A percentile compares a stretch with the other conserved stretches of the same genome.
Conservation (phyloP, 2,329 filamentous ascomycete species). For the Aaosphaeria arxii region DNA sequence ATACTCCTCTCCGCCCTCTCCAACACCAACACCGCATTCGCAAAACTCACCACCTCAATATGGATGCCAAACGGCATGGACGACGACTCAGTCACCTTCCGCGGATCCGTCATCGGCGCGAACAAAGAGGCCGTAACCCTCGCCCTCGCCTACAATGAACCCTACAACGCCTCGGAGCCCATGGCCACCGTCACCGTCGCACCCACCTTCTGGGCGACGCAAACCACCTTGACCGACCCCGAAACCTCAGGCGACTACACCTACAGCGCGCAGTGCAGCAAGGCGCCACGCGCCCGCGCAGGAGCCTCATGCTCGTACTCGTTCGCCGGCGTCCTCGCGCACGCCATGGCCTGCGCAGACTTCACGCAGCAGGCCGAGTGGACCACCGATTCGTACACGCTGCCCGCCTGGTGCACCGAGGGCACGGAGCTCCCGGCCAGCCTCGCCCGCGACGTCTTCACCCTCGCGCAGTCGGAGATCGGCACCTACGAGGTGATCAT, state of each 20-base stretch:
- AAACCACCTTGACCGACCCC: conserved; percentile 2
- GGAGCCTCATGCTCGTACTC: conserved; percentile 2
- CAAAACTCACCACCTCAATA: conserved; percentile 25
- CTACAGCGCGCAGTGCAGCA: conserved; percentile 1
- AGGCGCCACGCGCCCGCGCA: neutral
- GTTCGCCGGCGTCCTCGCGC: too few relatives aligned
- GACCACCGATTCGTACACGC: too few relatives aligned
- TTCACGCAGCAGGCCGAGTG: too few relatives aligned
- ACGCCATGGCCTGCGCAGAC: too few relatives aligned
- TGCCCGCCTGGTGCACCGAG: conserved; percentile 4
- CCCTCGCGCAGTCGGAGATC: conserved; percentile 9
- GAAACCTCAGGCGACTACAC: conserved; percentile 1
- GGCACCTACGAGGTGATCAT: conserved; percentile 19
- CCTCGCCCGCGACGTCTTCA: conserved; percentile 6
- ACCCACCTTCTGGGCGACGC: conserved; percentile 3
- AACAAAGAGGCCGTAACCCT: conserved; percentile 19
- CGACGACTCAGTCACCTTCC: conserved; percentile 9
- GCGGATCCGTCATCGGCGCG: conserved; percentile 19
- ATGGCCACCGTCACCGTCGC: conserved; percentile 7
- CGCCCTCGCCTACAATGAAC: conserved; percentile 2
- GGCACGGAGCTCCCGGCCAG: conserved; percentile 8
- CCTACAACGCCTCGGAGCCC: conserved; percentile 1
- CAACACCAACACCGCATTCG: conserved; percentile 18
- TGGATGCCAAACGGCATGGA: conserved; percentile 17
- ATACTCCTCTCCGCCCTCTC: conserved; percentile 15